Percentiles rank a stretch among this genome's conserved stretches.
These are phyloP conservation scores for Apiotrichum veenhuisii DNA, from an alignment of 1,284 basidiomycete species.

Conservation along the genomic window DNA sequence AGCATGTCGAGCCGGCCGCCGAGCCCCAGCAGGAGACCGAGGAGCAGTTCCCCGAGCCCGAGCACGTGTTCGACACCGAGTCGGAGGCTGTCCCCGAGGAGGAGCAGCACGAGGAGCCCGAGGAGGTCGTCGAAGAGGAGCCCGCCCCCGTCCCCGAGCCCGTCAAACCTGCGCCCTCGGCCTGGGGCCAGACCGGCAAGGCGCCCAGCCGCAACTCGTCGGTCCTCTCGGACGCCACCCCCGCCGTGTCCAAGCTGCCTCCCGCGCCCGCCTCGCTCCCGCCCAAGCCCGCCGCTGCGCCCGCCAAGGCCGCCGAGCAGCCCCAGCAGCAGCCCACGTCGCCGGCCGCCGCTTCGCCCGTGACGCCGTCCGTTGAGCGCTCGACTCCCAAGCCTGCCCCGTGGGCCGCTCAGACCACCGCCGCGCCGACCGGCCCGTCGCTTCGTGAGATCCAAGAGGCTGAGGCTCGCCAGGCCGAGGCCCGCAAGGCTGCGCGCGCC, in stretches of 20 bases:
- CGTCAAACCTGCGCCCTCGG: constrained; percentile 17
- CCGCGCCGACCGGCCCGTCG: constrained; percentile 57
- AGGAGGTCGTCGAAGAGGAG: background rate
- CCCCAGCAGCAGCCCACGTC: constrained; percentile 37
- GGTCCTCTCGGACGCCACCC: constrained; percentile 20
- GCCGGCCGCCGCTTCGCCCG: constrained; percentile 28
- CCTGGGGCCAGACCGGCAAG: constrained; percentile 32
- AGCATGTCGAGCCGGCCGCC: constrained; percentile 11
- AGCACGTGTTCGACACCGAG: background rate
- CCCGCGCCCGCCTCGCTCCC: constrained; percentile 33
- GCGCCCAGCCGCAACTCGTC: constrained; percentile 33
- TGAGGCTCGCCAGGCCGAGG: constrained; percentile 76
- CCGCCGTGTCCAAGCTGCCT: constrained; percentile 25
- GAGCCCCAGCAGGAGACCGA: constrained; percentile 9
- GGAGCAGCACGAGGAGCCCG: constrained; percentile 1
- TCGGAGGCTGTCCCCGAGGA: constrained; percentile 2
- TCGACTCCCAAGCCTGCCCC: constrained; percentile 39
- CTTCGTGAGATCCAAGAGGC: constrained; percentile 94
- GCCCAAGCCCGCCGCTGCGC: constrained; percentile 39
- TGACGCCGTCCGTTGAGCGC: constrained; percentile 8
- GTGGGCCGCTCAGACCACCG: constrained; percentile 46
- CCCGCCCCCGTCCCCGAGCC: background rate
- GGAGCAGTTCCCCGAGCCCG: constrained; percentile 10
- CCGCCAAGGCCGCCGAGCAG: constrained; percentile 59
- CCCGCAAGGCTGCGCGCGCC: constrained; percentile 61